Conservation (phyloP, 495 filamentous ascomycete species). For the Venustampulla echinocandica region DNA sequence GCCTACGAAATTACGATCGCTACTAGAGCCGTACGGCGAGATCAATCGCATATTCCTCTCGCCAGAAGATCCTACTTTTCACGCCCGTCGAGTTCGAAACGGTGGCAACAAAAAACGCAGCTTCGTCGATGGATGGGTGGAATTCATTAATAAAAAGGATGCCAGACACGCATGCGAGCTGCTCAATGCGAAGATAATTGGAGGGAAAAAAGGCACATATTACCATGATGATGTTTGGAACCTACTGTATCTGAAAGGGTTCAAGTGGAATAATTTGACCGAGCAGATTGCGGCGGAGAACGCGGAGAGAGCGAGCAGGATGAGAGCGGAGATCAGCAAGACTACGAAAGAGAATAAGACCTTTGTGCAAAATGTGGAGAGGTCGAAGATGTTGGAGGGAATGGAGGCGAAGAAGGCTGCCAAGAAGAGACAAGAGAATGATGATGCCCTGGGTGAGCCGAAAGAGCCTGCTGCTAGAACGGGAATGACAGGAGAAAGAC, state of each 20-base stretch:
- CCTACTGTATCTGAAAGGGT: conserved; percentile 66
- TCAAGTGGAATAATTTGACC: conserved; percentile 66
- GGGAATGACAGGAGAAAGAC: conserved; percentile 24
- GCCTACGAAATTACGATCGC: conserved; percentile 66
- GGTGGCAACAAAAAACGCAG: conserved; percentile 84
- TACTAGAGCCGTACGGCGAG: conserved; percentile 68
- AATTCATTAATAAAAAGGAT: conserved; percentile 60
- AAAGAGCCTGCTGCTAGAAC: conserved; percentile 12
- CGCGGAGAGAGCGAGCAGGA: conserved; percentile 67
- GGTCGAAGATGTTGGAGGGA: conserved; percentile 61
- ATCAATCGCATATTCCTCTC: conserved; percentile 83
- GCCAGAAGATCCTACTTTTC: conserved; percentile 60
- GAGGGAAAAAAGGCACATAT: conserved; percentile 78
- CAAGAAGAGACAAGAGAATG: conserved; percentile 42
- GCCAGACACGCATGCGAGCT: conserved; percentile 80
- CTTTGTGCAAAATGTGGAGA: conserved; percentile 70
- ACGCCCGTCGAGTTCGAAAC: conserved; percentile 47
- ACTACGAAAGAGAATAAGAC: conserved; percentile 74
- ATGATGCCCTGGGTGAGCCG: conserved; percentile 18
- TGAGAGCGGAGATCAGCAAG: conserved; percentile 72
- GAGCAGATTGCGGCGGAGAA: conserved; percentile 73
- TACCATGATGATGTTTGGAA: conserved; percentile 93
- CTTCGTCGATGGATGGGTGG: conserved; percentile 91
- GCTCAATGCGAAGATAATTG: conserved; percentile 72
- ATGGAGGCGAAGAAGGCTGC: conserved; percentile 57